phyloP scores from a whole-genome alignment of 2,329 filamentous ascomycete genomes.

The Curvularia eragrostidis region DNA sequence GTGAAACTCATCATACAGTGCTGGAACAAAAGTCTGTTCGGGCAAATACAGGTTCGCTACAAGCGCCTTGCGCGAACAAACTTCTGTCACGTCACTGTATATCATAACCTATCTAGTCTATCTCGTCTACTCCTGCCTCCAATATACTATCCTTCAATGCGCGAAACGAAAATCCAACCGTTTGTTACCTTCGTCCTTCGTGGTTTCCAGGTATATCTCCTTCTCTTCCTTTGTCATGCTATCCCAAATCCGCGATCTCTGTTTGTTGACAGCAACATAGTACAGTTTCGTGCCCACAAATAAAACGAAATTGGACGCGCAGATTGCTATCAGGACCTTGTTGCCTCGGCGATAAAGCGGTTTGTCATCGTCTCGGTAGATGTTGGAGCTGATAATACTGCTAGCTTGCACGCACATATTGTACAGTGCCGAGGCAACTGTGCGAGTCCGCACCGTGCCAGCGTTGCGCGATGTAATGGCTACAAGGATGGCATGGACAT shows the following conservation, averaged over 20 bases:
- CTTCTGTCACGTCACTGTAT: no score
- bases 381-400: conserved; percentile 49
- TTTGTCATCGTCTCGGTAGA: conserved; percentile 63
- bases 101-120: not conserved
- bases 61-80: no score
- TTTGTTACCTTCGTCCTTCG: conserved; percentile 48
- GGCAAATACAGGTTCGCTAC: no score
- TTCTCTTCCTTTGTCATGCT: conserved; percentile 46
- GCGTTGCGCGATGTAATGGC: conserved; percentile 53
- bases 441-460: conserved; percentile 53
- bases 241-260: conserved; percentile 40
- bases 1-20: no score
- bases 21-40: no score
- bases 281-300: conserved; percentile 62
- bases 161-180: conserved; percentile 31
- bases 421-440: conserved; percentile 53
- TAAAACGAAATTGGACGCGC: conserved; percentile 57
- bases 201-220: conserved; percentile 46
- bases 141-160: not conserved
- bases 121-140: no score
- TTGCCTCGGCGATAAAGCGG: conserved; percentile 62
- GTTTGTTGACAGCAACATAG: conserved; percentile 60
- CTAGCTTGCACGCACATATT: conserved; percentile 50
- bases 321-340: conserved; percentile 59
- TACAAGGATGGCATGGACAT: conserved; percentile 55